Evolutionary conservation across 106 monocot genomes (phyloP), one percentile per base, ranked within the genome.

Genomic region (Apostasia ramifera): DNA sequence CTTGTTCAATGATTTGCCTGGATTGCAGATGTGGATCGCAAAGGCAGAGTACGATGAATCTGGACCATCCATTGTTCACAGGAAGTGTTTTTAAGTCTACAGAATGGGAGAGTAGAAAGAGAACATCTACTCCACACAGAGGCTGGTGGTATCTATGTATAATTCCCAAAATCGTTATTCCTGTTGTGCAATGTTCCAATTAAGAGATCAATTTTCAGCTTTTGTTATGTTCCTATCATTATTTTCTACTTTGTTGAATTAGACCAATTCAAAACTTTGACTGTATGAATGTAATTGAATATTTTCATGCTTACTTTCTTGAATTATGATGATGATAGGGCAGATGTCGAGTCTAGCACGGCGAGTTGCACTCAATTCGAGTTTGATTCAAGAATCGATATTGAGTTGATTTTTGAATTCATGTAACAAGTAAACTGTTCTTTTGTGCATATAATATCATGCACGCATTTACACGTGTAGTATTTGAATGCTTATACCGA

Each of bases 21-120:
- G 26, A 14, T 63, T 8, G 52, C 66, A 74, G 74, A 67, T 74
- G 74, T 74, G 74, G 74, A 74, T 74, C 40, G 55, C 74, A 4
- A 67, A 67, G 74, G 74, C 66, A n/a, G 74, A 74, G 74, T 74
- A 74, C 47, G 74, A 74, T 47, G 64, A 64, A 47, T 63, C 63
- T 11, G 63, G 63, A 4, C 63, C 63, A 0, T 63, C 63, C 3
- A 63, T 63, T 5, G 45, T 63, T 42, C 63, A 63, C 45, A 42
- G 63, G 10, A 63, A 63, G 44, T 63, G 63, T 12, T 63, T 63
- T 44, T 63, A 44, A 52, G 40, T 40, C 1, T 5, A 39, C 8
- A 37, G 8, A 59, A 59, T 50, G 40, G 59, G 8, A 59, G 8
- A 59, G 26, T 26, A 26, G 26, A 26, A 26, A 26, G 26, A 26